A percentile compares a stretch with the other conserved stretches of the same genome.
Evolutionary conservation across 164 flowering plant genomes (phyloP).

Genomic region (Warburgia ugandensis): DNA sequence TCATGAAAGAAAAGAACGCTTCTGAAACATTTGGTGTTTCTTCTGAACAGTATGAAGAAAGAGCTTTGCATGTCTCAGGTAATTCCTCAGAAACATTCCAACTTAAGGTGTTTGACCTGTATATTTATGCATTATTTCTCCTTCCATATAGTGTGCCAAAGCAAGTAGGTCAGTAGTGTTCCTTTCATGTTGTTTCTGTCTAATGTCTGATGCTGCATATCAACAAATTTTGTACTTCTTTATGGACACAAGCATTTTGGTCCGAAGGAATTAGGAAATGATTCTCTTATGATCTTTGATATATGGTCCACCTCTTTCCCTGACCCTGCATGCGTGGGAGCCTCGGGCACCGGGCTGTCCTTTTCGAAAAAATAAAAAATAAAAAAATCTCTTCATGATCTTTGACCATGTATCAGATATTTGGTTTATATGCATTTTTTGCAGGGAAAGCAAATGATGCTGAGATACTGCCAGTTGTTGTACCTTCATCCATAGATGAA

Average conservation of each 20-base stretch:
- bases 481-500: conserved; percentile 9
- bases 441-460: conserved; percentile 5
- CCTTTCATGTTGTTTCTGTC: background rate
- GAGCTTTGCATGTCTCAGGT: conserved; percentile 12
- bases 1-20: conserved; percentile 9
- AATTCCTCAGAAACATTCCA: background rate
- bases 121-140: background rate
- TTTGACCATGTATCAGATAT: background rate
- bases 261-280: background rate
- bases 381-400: background rate
- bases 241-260: background rate
- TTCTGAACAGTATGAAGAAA: conserved; percentile 8
- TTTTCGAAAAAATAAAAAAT: background rate
- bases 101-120: background rate
- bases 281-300: background rate
- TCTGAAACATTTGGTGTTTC: conserved; percentile 10
- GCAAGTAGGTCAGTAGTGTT: background rate
- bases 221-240: background rate
- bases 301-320: background rate
- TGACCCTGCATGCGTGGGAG: background rate
- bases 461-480: conserved; percentile 2
- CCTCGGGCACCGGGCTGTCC: background rate
- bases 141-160: background rate
- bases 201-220: background rate
- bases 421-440: background rate